Evolutionary conservation across 805 yeast species (phyloP).

Genomic region (Yarrowia deformans): DNA sequence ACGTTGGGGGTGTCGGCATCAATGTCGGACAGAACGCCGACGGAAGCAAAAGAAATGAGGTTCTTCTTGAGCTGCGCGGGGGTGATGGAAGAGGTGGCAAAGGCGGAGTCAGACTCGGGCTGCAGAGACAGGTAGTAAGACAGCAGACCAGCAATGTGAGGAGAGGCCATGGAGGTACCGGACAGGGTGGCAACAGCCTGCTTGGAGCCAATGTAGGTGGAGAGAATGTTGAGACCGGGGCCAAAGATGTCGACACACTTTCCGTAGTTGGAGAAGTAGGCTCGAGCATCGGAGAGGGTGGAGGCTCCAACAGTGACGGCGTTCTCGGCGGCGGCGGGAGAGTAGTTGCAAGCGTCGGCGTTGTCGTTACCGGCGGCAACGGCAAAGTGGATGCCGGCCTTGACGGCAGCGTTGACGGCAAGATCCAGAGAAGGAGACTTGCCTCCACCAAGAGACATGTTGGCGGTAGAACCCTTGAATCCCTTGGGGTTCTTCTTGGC

Average conservation of each 20-base stretch:
- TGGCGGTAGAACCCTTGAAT: constrained; percentile 66
- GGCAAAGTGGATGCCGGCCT: constrained; percentile 64
- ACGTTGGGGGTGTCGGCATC: constrained; percentile 62
- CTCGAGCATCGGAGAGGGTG: constrained; percentile 56
- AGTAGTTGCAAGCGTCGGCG: constrained; percentile 64
- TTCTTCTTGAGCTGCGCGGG: constrained; percentile 63
- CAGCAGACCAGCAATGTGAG: constrained; percentile 64
- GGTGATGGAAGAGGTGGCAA: constrained; percentile 56
- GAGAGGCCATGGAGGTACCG: constrained; percentile 72
- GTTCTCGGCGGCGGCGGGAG: constrained; percentile 67
- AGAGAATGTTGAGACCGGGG: constrained; percentile 63
- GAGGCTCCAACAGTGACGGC: constrained; percentile 62
- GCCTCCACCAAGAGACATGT: constrained; percentile 70
- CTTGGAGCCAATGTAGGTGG: constrained; percentile 62
- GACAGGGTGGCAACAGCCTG: constrained; percentile 61
- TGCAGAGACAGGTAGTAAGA: constrained; percentile 64
- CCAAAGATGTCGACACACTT: constrained; percentile 62
- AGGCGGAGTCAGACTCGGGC: constrained; percentile 60
- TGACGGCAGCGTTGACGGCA: constrained; percentile 66
- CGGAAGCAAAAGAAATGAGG: constrained; percentile 61
- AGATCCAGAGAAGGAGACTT: constrained; percentile 62
- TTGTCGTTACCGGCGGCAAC: constrained; percentile 72
- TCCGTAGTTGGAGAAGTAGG: constrained; percentile 63
- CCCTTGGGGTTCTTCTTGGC: constrained; percentile 54
- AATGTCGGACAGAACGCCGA: constrained; percentile 56